Base-by-base conservation (phyloP, 2,329 filamentous ascomycete genomes). In the Aspergillus fructus region DNA sequence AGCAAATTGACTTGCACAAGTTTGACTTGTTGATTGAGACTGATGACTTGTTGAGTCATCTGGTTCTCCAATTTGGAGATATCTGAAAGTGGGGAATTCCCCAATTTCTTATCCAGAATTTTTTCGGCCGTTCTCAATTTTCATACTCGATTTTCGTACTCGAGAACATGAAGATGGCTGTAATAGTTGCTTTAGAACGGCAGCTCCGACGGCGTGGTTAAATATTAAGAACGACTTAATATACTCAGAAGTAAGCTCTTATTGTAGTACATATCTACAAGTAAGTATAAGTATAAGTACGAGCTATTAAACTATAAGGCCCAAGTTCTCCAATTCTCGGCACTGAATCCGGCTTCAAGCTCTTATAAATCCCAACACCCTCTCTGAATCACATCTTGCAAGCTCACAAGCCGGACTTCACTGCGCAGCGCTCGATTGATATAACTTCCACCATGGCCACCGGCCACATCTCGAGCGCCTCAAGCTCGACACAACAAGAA, bases 41-140 rank as follows among this genome's bases (percentile, higher is more conserved):
- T 24, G 24, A 24, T 24, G 24, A 21, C 21, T 30, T 8, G 40
- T 19, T 50, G 45, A 55, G 40, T 49, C 39, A 55, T 43, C n/a
- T 3, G 11, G 5, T 19, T 56, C 53, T 50, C 53, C 53, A 45
- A 56, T 49, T 56, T 40, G 49, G 49, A 17, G 49, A 52, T 9
- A 9, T 3, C 23, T 13, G 3, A 4, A 50, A 19, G 37, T 41
- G 48, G 49, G 39, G 49, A 19, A n/a, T 43, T 11, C 41, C 49
- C 49, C n/a, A 45, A 19, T 52, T 52, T 34, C 49, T 52, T 42
- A 52, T 52, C 49, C 23, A 41, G 49, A 45, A 37, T 52, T 52
- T 52, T 52, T 24, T 40, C 21, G 5, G n/a, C 5, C 13, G 37
- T n/a, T 24, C 42, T 15, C 21, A 12, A 12, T 27, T n/a, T 46